Evolutionary conservation across 2,329 filamentous ascomycete genomes (phyloP), one percentile per base, ranked within the genome.

Genomic region (Monilinia fructicola): DNA sequence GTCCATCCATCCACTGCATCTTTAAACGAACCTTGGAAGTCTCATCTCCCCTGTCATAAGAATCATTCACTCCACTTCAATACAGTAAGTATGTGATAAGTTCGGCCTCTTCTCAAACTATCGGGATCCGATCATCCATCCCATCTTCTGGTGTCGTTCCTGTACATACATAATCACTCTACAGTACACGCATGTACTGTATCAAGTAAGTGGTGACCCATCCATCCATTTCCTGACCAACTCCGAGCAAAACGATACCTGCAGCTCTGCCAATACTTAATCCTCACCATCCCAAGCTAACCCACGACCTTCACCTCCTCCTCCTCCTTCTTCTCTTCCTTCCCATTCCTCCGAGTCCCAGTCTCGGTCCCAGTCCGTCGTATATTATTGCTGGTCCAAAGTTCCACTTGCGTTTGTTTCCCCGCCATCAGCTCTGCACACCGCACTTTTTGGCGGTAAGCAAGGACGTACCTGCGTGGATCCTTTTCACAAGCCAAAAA

Each of bases 381-480:
- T 9, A 11, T 40, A 40, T 40, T 60, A 18, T 50, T 46, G 14
- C n/a, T 10, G 38, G 14, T 40, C 31, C 31, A 35, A 48, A 60
- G 23, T 60, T 26, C 56, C 56, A 60, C 56, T 60, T 60, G 48
- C 35, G 31, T 35, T 50, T n/a, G 31, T 35, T 50, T n/a, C 58
- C 63, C 63, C 42, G 44, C 62, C 26, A 46, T 58, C 52, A 56
- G 44, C 38, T 40, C 53, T 42, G 23, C 38, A 53, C 63, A 65
- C 63, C 63, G 63, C 63, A 65, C 18, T 18, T 65, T 48, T 65
- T 44, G 31, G 63, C 63, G 63, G 54, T 65, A 65, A 65, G 53
- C 44, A 56, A 28, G 31, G 23, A 28, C 11, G 42, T 14, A 48
- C 26, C 42, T 48, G 21, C 21, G 16, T 60, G 5, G 31, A 26